Percentiles rank a stretch among this genome's conserved stretches.
Conservation (phyloP, 495 filamentous ascomycete genomes). For the Clavariopsis aquatica region DNA sequence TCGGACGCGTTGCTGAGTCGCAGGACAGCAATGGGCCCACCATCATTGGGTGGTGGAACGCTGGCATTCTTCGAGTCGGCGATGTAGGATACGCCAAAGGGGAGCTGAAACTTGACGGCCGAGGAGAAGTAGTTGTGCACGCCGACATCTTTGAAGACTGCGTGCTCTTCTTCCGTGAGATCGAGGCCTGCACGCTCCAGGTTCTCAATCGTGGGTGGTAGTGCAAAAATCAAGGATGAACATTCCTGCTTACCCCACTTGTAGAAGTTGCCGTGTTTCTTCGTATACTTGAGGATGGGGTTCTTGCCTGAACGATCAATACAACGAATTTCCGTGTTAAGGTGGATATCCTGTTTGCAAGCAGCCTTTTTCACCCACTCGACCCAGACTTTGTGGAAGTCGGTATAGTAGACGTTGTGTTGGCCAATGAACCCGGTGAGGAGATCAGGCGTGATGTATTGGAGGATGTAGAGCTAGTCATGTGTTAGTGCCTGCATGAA, state of each 20-base stretch:
- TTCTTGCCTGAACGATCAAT: slow-evolving; percentile 39
- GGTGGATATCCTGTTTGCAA: slow-evolving; percentile 22
- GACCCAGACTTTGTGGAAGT: slow-evolving; percentile 33
- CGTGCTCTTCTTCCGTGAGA: slow-evolving; percentile 21
- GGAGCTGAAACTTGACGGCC: slow-evolving; percentile 24
- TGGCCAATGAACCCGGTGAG: slow-evolving; percentile 32
- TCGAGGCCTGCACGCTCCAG: slow-evolving; percentile 30
- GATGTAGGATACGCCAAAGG: slow-evolving; percentile 34
- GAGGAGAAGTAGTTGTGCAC: slow-evolving; percentile 36
- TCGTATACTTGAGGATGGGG: slow-evolving; percentile 47
- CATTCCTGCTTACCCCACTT: slow-evolving; percentile 29
- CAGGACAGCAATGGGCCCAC: slow-evolving; percentile 33
- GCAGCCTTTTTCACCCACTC: slow-evolving; percentile 22
- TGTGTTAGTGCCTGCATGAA: slow-evolving; percentile 25
- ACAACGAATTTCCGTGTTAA: slow-evolving; percentile 19
- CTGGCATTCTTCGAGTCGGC: not conserved
- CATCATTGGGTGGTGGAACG: slow-evolving; percentile 26
- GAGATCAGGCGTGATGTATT: slow-evolving; percentile 38
- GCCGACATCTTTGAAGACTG: slow-evolving; percentile 28
- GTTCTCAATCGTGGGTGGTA: slow-evolving; percentile 36
- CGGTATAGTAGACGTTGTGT: slow-evolving; percentile 37
- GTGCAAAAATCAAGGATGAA: slow-evolving; percentile 32
- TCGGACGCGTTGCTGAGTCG: slow-evolving; percentile 12
- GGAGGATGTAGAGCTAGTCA: slow-evolving; percentile 35
- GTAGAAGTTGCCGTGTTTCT: slow-evolving; percentile 26